Evolutionary conservation across 2,329 filamentous ascomycete species (phyloP).

Genomic region (Akanthomyces lecanii): DNA sequence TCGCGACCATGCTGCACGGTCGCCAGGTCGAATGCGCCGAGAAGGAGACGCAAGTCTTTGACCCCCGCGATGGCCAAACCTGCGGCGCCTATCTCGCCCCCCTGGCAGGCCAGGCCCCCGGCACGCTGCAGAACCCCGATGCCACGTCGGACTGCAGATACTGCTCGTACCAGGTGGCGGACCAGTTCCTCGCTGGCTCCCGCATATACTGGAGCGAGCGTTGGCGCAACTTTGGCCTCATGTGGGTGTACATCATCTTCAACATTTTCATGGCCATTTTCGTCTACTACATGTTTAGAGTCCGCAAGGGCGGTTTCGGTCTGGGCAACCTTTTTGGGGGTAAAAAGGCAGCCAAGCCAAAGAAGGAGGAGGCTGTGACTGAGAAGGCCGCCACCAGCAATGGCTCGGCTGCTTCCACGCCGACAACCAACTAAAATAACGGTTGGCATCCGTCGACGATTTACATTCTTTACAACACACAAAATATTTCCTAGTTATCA

Average conservation of each 20-base stretch:
- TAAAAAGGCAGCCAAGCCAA: constrained; percentile 13
- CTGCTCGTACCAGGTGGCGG: constrained; percentile 59
- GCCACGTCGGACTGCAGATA: constrained; percentile 59
- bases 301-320: constrained; percentile 31
- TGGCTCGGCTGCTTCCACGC: constrained; percentile 1
- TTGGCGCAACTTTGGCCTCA: constrained; percentile 67
- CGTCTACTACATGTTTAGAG: constrained; percentile 60
- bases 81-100: constrained; percentile 60
- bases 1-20: constrained; percentile 59
- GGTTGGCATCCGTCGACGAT: neutral
- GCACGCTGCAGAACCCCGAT: constrained; percentile 58
- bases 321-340: constrained; percentile 5
- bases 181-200: constrained; percentile 51
- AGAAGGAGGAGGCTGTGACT: constrained; percentile 1
- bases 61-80: constrained; percentile 57
- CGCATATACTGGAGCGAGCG: constrained; percentile 48
- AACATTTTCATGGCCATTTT: constrained; percentile 56
- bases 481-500: neutral
- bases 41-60: constrained; percentile 59
- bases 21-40: constrained; percentile 48
- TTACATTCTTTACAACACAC: neutral
- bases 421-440: neutral
- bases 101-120: constrained; percentile 47
- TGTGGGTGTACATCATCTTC: constrained; percentile 64
- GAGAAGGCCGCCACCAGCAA: constrained; percentile 9